These are phyloP conservation scores for Plectosphaerella cucumerina DNA, from an alignment of 2,329 filamentous ascomycete genomes.

Conservation along the genomic window DNA sequence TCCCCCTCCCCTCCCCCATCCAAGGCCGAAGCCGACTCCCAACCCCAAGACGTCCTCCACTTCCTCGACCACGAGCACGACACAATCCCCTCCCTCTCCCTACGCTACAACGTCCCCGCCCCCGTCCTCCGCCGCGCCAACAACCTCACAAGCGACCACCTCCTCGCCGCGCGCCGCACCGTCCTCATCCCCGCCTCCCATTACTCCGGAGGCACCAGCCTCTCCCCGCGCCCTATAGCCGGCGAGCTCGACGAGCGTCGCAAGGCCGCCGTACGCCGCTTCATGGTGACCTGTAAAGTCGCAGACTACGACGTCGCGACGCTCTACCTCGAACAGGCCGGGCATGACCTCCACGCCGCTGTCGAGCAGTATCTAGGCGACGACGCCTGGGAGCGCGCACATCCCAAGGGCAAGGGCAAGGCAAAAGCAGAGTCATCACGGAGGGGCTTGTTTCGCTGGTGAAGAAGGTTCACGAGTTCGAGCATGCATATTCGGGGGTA, in stretches of 20 bases:
- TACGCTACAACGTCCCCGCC: conserved; percentile 67
- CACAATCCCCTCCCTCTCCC: conserved; percentile 61
- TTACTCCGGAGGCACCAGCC: conserved; percentile 62
- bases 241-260: conserved; percentile 69
- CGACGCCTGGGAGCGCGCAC: conserved; percentile 68
- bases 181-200: conserved; percentile 67
- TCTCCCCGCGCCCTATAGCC: conserved; percentile 68
- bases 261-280: conserved; percentile 67
- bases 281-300: conserved; percentile 77
- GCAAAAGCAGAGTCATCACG: conserved; percentile 12
- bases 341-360: conserved; percentile 63
- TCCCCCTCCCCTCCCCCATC: conserved; percentile 13
- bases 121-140: conserved; percentile 61
- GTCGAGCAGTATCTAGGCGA: conserved; percentile 64
- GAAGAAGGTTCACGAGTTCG: background rate
- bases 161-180: conserved; percentile 65
- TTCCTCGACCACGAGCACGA: conserved; percentile 70
- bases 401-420: conserved; percentile 45
- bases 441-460: background rate
- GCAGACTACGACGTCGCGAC: conserved; percentile 72
- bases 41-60: conserved; percentile 62
- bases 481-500: background rate
- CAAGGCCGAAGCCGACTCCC: conserved; percentile 20
- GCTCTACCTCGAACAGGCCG: conserved; percentile 67
- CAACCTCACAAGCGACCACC: conserved; percentile 65